phyloP scores from a whole-genome alignment of 139 green algal genomes.

The Coelastrella sp. region DNA sequence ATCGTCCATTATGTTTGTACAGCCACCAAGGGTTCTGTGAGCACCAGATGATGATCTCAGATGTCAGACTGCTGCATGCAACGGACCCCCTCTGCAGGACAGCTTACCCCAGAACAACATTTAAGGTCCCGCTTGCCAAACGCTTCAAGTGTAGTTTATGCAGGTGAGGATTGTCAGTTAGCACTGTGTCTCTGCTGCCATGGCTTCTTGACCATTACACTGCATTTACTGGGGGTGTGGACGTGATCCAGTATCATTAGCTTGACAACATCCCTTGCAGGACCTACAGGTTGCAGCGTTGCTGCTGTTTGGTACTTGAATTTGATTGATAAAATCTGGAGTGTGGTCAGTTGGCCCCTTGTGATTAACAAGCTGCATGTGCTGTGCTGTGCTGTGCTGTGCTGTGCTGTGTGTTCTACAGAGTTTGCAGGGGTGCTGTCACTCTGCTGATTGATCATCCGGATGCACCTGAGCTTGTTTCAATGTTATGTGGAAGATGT shows the following conservation, averaged over 20 bases:
- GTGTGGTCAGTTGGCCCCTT: too few species aligned
- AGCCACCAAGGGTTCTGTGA: neutral
- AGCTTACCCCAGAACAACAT: neutral
- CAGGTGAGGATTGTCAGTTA: neutral
- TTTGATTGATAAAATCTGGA: too few species aligned
- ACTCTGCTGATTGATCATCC: neutral
- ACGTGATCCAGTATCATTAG: too few species aligned
- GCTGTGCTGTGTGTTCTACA: too few species aligned
- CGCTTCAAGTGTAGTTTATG: neutral
- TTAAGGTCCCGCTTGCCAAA: neutral
- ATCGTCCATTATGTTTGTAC: neutral
- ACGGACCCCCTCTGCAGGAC: neutral
- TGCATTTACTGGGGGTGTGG: too few species aligned
- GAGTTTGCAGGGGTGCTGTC: neutral
- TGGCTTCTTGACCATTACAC: too few species aligned
- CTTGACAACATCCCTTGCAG: too few species aligned
- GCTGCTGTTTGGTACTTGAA: too few species aligned
- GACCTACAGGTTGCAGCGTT: too few species aligned
- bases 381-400: too few species aligned
- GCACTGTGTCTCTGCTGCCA: neutral
- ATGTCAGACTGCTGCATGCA: neutral
- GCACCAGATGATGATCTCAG: slow-evolving; percentile 4
- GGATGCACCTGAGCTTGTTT: neutral
- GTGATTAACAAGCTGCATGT: too few species aligned
- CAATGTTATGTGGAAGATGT: neutral